phyloP scores from a whole-genome alignment of 139 green algal species.

The Chlamydomonas incerta region DNA sequence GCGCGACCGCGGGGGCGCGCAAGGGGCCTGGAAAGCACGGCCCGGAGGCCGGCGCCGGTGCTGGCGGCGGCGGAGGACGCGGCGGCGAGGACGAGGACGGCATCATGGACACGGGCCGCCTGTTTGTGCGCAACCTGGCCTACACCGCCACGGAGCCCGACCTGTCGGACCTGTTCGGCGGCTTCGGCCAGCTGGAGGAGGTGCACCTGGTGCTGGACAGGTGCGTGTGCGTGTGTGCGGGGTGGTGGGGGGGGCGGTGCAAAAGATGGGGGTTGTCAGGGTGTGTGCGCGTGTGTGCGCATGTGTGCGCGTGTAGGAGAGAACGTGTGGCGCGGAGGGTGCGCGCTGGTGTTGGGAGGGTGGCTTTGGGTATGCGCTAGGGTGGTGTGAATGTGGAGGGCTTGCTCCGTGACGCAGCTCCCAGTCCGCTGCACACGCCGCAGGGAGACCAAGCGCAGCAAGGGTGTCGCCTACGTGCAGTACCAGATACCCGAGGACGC shows the following conservation, averaged over 20 bases:
- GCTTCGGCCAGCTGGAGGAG: constrained; percentile 82
- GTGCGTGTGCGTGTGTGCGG: constrained; percentile 26
- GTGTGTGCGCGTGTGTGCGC: no score
- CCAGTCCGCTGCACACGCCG: no score
- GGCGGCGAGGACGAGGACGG: constrained; percentile 20
- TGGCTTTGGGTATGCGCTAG: no score
- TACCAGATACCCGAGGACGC: constrained; percentile 84
- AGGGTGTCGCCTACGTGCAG: constrained; percentile 92
- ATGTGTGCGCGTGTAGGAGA: no score
- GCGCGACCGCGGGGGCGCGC: constrained; percentile 39
- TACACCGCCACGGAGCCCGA: constrained; percentile 92
- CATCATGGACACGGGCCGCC: constrained; percentile 79
- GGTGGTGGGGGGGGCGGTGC: neutral
- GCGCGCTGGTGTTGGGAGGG: no score
- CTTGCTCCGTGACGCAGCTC: no score
- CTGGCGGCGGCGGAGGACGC: neutral
- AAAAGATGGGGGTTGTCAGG: no score
- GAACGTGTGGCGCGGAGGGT: no score
- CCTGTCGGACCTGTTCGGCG: constrained; percentile 80
- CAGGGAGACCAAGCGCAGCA: constrained; percentile 68
- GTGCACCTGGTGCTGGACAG: constrained; percentile 94
- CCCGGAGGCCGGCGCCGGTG: neutral
- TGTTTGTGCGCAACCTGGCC: constrained; percentile 97
- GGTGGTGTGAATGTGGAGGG: no score
- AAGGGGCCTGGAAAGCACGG: neutral